phyloP scores from a whole-genome alignment of 2,329 filamentous ascomycete species.

The Fusarium vanettenii region DNA sequence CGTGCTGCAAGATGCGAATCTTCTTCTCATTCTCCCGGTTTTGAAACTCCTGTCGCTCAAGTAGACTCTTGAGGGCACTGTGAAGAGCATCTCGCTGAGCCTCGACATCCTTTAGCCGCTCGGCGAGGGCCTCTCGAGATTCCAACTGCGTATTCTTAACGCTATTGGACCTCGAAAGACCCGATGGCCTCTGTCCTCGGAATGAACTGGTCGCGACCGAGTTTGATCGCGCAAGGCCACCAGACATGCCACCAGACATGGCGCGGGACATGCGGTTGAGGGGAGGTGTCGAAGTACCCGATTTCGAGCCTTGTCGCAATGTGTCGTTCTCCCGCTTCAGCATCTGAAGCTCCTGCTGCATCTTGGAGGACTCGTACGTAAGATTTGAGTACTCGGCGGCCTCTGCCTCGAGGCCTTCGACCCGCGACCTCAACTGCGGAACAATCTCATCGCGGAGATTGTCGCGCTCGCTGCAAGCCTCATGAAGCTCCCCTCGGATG shows the following conservation, averaged over 20 bases:
- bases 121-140: conserved; percentile 76
- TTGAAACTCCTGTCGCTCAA: conserved; percentile 87
- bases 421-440: conserved; percentile 78
- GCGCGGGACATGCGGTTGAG: conserved; percentile 44
- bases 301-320: conserved; percentile 57
- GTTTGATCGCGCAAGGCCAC: conserved; percentile 72
- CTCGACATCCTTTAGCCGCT: conserved; percentile 91
- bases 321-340: conserved; percentile 76
- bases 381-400: conserved; percentile 78
- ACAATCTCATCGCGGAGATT: conserved; percentile 91
- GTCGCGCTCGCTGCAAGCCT: conserved; percentile 87
- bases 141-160: conserved; percentile 64
- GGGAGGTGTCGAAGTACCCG: conserved; percentile 36
- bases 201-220: conserved; percentile 70
- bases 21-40: conserved; percentile 86
- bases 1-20: conserved; percentile 79
- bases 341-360: conserved; percentile 86
- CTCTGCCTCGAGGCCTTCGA: conserved; percentile 83
- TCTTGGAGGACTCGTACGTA: conserved; percentile 82
- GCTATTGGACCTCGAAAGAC: conserved; percentile 70
- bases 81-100: conserved; percentile 94
- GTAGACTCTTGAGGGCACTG: conserved; percentile 83
- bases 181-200: conserved; percentile 52
- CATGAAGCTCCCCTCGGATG: conserved; percentile 84
- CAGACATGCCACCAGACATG: conserved; percentile 57